Conservation (phyloP, 2,329 filamentous ascomycete species). For the Phoma herbarum region DNA sequence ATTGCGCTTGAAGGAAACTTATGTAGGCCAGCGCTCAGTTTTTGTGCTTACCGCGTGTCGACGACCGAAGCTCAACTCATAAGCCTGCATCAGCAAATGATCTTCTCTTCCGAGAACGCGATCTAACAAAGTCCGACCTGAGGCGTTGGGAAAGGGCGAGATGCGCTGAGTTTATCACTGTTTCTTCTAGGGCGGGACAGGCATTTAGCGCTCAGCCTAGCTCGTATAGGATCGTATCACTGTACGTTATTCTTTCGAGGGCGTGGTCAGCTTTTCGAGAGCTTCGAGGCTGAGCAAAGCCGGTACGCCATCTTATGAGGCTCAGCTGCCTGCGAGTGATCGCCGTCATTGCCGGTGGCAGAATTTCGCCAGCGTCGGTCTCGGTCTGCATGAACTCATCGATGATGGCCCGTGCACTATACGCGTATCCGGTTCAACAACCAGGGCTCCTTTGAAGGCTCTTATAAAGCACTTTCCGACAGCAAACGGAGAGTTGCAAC, state of each 20-base stretch:
- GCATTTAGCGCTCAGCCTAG: background rate
- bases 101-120: background rate
- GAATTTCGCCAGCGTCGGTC: background rate
- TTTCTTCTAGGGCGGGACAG: background rate
- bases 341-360: background rate
- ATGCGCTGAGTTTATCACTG: background rate
- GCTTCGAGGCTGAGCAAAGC: background rate
- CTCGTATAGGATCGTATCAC: background rate
- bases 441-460: conserved; percentile 1
- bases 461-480: background rate
- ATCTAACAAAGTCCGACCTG: too few relatives aligned
- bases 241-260: background rate
- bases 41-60: background rate
- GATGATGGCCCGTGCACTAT: conserved; percentile 9
- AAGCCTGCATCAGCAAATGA: background rate
- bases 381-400: conserved; percentile 1
- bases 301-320: background rate
- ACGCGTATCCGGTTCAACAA: conserved; percentile 16
- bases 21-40: background rate
- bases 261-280: background rate
- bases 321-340: background rate
- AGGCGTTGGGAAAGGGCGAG: too few relatives aligned
- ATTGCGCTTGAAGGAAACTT: background rate
- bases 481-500: background rate
- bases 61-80: background rate